Evolutionary conservation across 768 basidiomycete genomes (phyloP).

Genomic region (Russula olivacea): DNA sequence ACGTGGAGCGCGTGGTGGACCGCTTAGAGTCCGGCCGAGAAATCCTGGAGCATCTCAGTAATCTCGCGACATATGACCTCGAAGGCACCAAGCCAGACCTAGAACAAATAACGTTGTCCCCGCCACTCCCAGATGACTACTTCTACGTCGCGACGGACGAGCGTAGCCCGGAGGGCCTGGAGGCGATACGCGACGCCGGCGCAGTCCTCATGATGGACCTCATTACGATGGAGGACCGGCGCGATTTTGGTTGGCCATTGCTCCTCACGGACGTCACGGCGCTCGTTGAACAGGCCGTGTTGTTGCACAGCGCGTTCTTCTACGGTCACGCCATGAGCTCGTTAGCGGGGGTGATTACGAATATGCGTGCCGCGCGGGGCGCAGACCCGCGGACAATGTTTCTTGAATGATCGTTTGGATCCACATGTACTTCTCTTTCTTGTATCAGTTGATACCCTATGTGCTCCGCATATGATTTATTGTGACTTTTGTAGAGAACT

Average conservation of each 20-base stretch:
- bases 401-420: slow-evolving; percentile 31
- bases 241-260: slow-evolving; percentile 38
- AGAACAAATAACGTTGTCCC: slow-evolving; percentile 5
- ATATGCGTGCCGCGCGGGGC: slow-evolving; percentile 36
- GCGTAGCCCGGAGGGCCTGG: slow-evolving; percentile 33
- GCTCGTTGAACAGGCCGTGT: slow-evolving; percentile 39
- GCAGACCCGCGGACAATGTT: slow-evolving; percentile 34
- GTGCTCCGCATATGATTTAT: neutral
- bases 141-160: slow-evolving; percentile 42
- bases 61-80: slow-evolving; percentile 15
- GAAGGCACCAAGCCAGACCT: slow-evolving; percentile 6
- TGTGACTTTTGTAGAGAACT: neutral
- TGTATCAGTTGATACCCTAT: neutral
- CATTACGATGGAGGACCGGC: slow-evolving; percentile 38
- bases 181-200: slow-evolving; percentile 33
- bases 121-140: slow-evolving; percentile 14
- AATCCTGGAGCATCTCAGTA: slow-evolving; percentile 24
- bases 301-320: slow-evolving; percentile 35
- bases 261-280: slow-evolving; percentile 40
- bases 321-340: slow-evolving; percentile 37
- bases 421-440: neutral
- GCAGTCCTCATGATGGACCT: slow-evolving; percentile 40
- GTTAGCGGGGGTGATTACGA: slow-evolving; percentile 37
- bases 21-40: slow-evolving; percentile 29
- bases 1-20: slow-evolving; percentile 34